Percentiles rank a stretch among this genome's conserved stretches.
These are phyloP conservation scores for Phytopythium delawarense DNA, from an alignment of 352 stramenopile species.

Conservation along the genomic window DNA sequence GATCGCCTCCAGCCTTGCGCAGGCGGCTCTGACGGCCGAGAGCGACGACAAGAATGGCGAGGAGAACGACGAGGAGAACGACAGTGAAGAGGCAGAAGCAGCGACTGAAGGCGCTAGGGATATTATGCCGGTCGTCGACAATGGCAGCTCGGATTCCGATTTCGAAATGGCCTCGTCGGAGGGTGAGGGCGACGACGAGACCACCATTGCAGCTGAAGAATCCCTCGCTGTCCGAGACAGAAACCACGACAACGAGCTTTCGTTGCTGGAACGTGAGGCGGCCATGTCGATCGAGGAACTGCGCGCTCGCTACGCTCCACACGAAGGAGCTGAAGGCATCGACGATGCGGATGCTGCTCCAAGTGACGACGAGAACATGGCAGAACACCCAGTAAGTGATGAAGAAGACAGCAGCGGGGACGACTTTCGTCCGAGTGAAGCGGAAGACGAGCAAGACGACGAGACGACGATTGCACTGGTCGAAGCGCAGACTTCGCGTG, in stretches of 20 bases:
- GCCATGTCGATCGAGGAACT: conserved; percentile 84
- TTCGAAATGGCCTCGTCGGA: conserved; percentile 15
- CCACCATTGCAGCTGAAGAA: conserved; percentile 29
- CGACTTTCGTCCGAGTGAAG: conserved; percentile 23
- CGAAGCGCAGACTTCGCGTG: conserved; percentile 37
- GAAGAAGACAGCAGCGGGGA: conserved; percentile 23
- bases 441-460: conserved; percentile 59
- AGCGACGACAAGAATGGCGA: neutral
- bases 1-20: conserved; percentile 61
- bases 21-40: neutral
- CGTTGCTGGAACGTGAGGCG: conserved; percentile 59
- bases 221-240: neutral
- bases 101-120: conserved; percentile 8
- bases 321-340: conserved; percentile 17
- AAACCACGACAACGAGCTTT: conserved; percentile 45
- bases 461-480: conserved; percentile 88
- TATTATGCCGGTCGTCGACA: conserved; percentile 13
- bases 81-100: conserved; percentile 3
- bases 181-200: conserved; percentile 52
- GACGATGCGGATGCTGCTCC: conserved; percentile 16
- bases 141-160: conserved; percentile 22
- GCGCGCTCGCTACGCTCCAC: conserved; percentile 47
- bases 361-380: neutral
- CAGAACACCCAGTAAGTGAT: neutral
- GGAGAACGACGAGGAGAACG: conserved; percentile 3